phyloP scores from a whole-genome alignment of 345 rosid species.

The Citropsis articulata region DNA sequence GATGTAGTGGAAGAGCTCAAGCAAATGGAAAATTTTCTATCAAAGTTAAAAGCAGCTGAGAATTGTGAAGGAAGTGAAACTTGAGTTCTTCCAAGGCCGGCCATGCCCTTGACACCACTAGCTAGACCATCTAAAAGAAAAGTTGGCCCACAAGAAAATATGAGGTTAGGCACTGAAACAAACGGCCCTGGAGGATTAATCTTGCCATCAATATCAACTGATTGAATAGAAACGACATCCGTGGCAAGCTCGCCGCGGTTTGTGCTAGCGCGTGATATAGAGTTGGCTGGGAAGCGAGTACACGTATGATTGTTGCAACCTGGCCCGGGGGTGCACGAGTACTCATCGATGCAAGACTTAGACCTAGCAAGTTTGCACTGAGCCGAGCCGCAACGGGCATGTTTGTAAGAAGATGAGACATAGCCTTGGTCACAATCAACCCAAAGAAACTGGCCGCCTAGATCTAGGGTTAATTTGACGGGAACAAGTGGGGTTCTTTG shows the following conservation, averaged over 20 bases:
- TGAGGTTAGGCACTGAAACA: conserved; percentile 30
- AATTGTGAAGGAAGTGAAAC: conserved; percentile 32
- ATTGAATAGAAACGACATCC: conserved; percentile 34
- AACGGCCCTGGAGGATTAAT: conserved; percentile 24
- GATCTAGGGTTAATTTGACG: conserved; percentile 31
- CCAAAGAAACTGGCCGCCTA: conserved; percentile 45
- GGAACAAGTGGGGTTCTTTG: conserved; percentile 25
- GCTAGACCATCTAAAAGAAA: conserved; percentile 25
- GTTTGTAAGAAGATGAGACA: conserved; percentile 36
- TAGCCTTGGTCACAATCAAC: conserved; percentile 38
- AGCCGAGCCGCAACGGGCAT: conserved; percentile 33
- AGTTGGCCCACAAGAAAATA: conserved; percentile 29
- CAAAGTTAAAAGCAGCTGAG: conserved; percentile 25
- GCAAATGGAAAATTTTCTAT: conserved; percentile 34
- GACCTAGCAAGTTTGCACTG: conserved; percentile 32
- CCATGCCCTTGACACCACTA: conserved; percentile 31
- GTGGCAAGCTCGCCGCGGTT: background rate
- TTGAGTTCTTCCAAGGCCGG: conserved; percentile 34
- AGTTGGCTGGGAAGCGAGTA: conserved; percentile 26
- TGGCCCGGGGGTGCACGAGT: background rate
- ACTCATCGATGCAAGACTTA: background rate
- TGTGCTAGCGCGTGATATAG: background rate
- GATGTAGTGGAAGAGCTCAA: conserved; percentile 19
- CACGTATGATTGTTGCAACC: conserved; percentile 26
- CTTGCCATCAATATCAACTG: conserved; percentile 36